Evolutionary conservation across 257 asterid species (phyloP), one percentile per base, ranked within the genome.

Genomic region (Scutellaria barbata): DNA sequence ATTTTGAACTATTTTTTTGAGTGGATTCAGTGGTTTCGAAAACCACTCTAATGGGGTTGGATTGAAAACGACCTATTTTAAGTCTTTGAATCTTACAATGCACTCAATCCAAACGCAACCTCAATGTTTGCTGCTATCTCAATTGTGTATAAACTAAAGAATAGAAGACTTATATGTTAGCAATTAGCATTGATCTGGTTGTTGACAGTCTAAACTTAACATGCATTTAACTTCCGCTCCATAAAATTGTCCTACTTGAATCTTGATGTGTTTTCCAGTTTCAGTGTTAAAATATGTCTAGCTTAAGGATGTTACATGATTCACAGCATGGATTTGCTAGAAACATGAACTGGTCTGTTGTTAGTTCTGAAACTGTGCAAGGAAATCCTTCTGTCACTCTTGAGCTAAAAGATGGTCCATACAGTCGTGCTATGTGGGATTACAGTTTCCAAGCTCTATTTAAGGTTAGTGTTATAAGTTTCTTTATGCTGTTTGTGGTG

Each of bases 251-350:
- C 66, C 39, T 54, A 69, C 50, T 16, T n/a, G n/a, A n/a, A n/a
- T n/a, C n/a, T n/a, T 52, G 72, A 43, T 57, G 50, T 67, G 14
- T 71, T 78, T 65, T 64, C 74, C 69, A 74, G 61, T 72, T 76
- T 73, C 41, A 17, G 41, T 66, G 63, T 53, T 66, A 69, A 71
- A 68, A 63, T 42, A 68, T 48, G 55, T 40, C 74, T 56, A 40
- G 66, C 73, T 81, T 48, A 70, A 61, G 77, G 71, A 48, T 72
- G 37, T 68, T 53, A 60, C 71, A 47, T 79, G 69, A 64, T 76
- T 76, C 40, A 64, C 97, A 95, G 98, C 99, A 95, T 77, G 99
- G 99, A 66, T 95, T 95, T 87, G 99, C 97, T 54, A 89, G 99
- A 82, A 95, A 95, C 76, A 42, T 87, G 91, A 75, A 69, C 78